Percentiles rank a stretch among this genome's conserved stretches.
Evolutionary conservation across 495 filamentous ascomycete species (phyloP).

Genomic region (Symbiotaphrina buchneri): DNA sequence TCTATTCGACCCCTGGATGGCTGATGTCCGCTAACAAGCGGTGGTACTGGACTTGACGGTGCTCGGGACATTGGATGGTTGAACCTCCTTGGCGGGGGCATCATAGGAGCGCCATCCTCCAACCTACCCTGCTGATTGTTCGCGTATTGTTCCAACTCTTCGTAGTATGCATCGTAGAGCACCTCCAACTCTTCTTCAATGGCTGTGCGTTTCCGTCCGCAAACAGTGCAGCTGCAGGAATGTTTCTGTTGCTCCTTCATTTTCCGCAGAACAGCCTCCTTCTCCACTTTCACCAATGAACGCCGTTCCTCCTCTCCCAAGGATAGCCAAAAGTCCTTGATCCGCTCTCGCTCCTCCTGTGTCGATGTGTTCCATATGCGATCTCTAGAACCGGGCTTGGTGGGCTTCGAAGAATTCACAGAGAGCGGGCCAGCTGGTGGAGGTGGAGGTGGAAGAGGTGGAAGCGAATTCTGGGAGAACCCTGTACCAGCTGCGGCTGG

Average conservation of each 20-base stretch:
- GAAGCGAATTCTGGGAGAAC: not conserved
- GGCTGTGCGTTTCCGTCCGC: constrained; percentile 84
- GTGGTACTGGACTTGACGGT: constrained; percentile 13
- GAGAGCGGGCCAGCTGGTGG: constrained; percentile 9
- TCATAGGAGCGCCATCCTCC: constrained; percentile 33
- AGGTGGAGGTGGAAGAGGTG: constrained; percentile 4
- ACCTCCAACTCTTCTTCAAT: constrained; percentile 98
- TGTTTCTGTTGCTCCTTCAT: constrained; percentile 99
- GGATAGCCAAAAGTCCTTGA: constrained; percentile 97
- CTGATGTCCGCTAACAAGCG: constrained; percentile 4
- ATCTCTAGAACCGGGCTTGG: constrained; percentile 28
- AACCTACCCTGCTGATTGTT: constrained; percentile 57
- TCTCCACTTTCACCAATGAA: constrained; percentile 90
- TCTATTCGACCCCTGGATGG: constrained; percentile 27
- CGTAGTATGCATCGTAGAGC: constrained; percentile 98
- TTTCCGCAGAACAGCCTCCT: constrained; percentile 91
- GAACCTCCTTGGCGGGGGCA: constrained; percentile 36
- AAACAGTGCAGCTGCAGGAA: constrained; percentile 94
- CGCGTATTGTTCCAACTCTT: constrained; percentile 92
- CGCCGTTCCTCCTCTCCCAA: constrained; percentile 84
- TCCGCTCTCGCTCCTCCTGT: constrained; percentile 82
- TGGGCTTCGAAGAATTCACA: constrained; percentile 11
- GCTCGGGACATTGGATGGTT: constrained; percentile 25
- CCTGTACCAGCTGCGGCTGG: not conserved
- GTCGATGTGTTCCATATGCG: constrained; percentile 96